Percentiles rank a stretch among this genome's conserved stretches.
phyloP scores from a whole-genome alignment of 441 rosid genomes.

The California macrophylla region DNA sequence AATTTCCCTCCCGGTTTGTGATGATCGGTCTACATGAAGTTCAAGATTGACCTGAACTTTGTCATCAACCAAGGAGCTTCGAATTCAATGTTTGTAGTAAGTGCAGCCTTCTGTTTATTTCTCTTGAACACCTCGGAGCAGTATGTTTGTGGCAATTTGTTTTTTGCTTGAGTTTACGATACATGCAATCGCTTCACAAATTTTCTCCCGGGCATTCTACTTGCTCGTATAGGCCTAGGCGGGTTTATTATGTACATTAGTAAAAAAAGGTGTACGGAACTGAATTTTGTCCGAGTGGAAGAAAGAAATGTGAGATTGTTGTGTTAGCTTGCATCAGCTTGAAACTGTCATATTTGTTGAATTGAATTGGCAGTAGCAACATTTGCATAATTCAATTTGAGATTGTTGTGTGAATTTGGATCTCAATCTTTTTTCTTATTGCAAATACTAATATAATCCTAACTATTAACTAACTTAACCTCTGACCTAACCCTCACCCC shows the following conservation, averaged over 20 bases:
- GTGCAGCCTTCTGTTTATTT: conserved; percentile 20
- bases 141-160: conserved; percentile 23
- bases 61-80: conserved; percentile 21
- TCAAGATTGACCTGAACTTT: conserved; percentile 13
- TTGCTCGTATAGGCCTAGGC: neutral
- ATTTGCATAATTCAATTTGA: no score
- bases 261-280: neutral
- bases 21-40: conserved; percentile 21
- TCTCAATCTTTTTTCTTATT: no score
- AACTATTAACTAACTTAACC: no score
- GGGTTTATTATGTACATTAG: conserved; percentile 5
- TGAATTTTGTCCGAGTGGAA: no score
- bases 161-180: conserved; percentile 5
- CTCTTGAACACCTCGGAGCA: conserved; percentile 18
- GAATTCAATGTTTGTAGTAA: conserved; percentile 25
- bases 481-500: no score
- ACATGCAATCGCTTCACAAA: neutral
- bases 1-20: conserved; percentile 74
- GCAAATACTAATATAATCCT: no score
- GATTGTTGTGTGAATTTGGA: no score
- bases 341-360: no score
- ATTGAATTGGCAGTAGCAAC: no score
- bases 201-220: neutral
- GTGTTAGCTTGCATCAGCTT: no score
- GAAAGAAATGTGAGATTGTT: no score